phyloP scores from a whole-genome alignment of 2,329 filamentous ascomycete genomes.

The Thermoascus crustaceus region DNA sequence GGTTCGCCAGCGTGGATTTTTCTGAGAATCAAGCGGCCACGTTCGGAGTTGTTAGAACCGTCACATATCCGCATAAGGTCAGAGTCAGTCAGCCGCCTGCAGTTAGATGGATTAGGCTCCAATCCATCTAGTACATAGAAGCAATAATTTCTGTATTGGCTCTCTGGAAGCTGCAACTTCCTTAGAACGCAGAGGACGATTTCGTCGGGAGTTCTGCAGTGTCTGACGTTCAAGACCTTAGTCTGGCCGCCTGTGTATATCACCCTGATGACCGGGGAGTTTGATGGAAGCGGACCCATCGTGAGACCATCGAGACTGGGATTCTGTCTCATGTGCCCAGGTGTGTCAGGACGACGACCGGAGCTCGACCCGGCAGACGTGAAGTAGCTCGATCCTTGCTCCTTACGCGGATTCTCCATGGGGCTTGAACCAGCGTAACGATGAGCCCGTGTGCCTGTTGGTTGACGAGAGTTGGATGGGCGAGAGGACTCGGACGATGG shows the following conservation, averaged over 20 bases:
- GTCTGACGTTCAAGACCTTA: slow-evolving; percentile 87
- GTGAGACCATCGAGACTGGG: slow-evolving; percentile 79
- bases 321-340: slow-evolving; percentile 68
- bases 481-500: slow-evolving; percentile 59
- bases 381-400: slow-evolving; percentile 46
- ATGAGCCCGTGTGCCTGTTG: slow-evolving; percentile 44
- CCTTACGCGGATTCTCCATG: slow-evolving; percentile 45
- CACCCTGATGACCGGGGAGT: slow-evolving; percentile 83
- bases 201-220: slow-evolving; percentile 85
- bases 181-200: slow-evolving; percentile 82
- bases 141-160: slow-evolving; percentile 90
- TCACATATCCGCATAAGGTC: slow-evolving; percentile 89
- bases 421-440: slow-evolving; percentile 55
- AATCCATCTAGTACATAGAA: slow-evolving; percentile 87
- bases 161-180: slow-evolving; percentile 81
- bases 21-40: slow-evolving; percentile 80
- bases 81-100: slow-evolving; percentile 72
- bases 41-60: slow-evolving; percentile 73
- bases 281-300: slow-evolving; percentile 74
- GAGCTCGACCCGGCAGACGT: slow-evolving; percentile 47
- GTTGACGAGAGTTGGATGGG: slow-evolving; percentile 48
- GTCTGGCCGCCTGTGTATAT: slow-evolving; percentile 88
- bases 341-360: slow-evolving; percentile 51
- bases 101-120: slow-evolving; percentile 72
- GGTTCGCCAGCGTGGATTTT: slow-evolving; percentile 91